Base-by-base conservation (phyloP, 192 early-diverging fungal species). In the Backusella liffmaniae region DNA sequence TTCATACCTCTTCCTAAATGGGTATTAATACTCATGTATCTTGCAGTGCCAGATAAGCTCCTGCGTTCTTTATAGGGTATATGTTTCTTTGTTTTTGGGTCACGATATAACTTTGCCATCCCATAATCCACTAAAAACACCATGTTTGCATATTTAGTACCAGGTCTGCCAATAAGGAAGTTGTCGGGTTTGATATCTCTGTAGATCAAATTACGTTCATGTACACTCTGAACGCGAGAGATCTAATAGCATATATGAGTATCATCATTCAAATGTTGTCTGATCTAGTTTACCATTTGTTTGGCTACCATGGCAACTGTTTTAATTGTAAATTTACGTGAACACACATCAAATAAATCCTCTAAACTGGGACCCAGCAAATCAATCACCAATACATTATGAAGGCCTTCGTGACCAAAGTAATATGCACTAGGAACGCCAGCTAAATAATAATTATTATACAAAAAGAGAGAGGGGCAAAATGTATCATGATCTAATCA, bases 171-270 rank as follows among this genome's bases (percentile, higher is more conserved):
- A 72, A 98, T 92, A 75, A 99, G 84, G 78, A 99, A 99, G 88
- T 99, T 99, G 81, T 99, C 97, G 36, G 97, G 97, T 82, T 99
- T 99, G 84, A 99, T 97, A 84, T 99, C 97, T 66, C 97, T 90
- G 84, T 99, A 99, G 37, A 99, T 94, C 73, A 99, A 81, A 81
- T 96, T 96, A 78, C 90, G 87, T 77, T 99, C 96, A 80, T 99
- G 97, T 42, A 99, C 92, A 3, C 90, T 87, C 83, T 97, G 95
- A 16, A 99, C 92, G 68, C 94, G 91, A 34, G 85, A 89, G 42
- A 89, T 81, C 86, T 91, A 32, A 68, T 32, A 46, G 46, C 32
- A 13, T 26, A 36, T 21, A 37, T 15, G 37, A 56, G 12, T 5
- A 30, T 56, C n/a, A 35, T 34, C 5, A 32, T 32, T 32, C 32